Percentiles rank a stretch among this genome's conserved stretches.
These are phyloP conservation scores for Polytrichum commune DNA, from an alignment of 225 moss, liverwort and hornwort genomes.

Conservation along the genomic window DNA sequence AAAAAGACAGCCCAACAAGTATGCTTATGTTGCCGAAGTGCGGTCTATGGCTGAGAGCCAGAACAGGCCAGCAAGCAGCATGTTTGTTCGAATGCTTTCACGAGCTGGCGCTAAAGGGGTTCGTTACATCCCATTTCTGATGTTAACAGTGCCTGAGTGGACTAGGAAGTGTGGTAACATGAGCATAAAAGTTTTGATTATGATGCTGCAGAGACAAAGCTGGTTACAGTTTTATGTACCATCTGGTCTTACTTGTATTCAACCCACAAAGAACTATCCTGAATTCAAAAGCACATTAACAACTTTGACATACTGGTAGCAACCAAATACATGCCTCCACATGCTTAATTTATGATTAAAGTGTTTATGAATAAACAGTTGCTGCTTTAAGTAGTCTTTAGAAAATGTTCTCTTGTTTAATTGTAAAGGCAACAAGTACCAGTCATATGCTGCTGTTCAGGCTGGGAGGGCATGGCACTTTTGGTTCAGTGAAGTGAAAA, in stretches of 20 bases:
- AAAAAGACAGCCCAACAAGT: conserved; percentile 97
- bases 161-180: neutral
- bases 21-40: conserved; percentile 94
- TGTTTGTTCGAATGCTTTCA: conserved; percentile 99
- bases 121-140: conserved; percentile 2
- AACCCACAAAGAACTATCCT: no score
- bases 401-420: no score
- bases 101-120: conserved; percentile 95
- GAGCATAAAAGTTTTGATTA: neutral
- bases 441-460: no score
- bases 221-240: neutral
- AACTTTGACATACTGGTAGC: no score
- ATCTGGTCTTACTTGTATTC: neutral
- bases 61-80: conserved; percentile 97
- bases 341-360: no score
- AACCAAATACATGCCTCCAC: no score
- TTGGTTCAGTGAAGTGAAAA: no score
- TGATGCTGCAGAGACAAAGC: neutral
- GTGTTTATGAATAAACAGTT: no score
- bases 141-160: neutral
- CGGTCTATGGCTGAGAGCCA: conserved; percentile 99
- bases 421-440: no score
- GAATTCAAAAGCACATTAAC: no score
- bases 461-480: no score
- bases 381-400: no score